Evolutionary conservation across 345 rosid genomes (phyloP), one percentile per base, ranked within the genome.

Genomic region (Zanthoxylum bungeanum): DNA sequence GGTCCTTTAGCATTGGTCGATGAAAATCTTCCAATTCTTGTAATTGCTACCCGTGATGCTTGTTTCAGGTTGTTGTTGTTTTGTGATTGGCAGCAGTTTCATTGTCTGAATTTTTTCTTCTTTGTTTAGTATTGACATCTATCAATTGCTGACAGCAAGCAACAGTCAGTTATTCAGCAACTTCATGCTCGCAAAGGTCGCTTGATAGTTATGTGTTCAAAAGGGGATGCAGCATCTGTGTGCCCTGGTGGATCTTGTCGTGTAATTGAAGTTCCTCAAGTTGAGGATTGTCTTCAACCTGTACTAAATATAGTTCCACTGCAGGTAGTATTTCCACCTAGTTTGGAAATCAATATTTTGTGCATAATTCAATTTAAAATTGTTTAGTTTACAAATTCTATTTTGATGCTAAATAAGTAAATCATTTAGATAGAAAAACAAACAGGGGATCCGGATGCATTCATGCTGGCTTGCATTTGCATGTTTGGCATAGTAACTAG

Each of bases 1-100:
- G 98, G 98, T 65, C 98, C 98, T 72, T 81, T 94, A 79, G 98
- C 98, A 66, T 76, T 94, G 42, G 98, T 94, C 39, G 98, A 94
- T 72, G 98, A 94, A 84, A 87, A 81, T 83, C 92, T 88, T 3
- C 90, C 98, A 0, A 90, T 92, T 27, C 79, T 85, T 9, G 98
- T 94, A 27, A 88, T 94, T 58, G 97, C 98, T 24, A 94, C 98
- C 57, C 98, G 83, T 0, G 98, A 94, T 73, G 74, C 91, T 66
- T 92, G 95, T 86, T 89, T 90, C 89, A 90, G 93, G 96, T 90
- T 58, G 40, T 78, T 69, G 71, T 2, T 46, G 5, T 44, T 10
- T 56, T 65, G 17, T 62, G 11, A 49, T 37, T 49, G 25, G 10
- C 51, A 9, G 53, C 50, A n/a, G 58, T 75, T 25, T 10, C 21